phyloP scores from a whole-genome alignment of 306 rosid species.

The Rubus idaeus region DNA sequence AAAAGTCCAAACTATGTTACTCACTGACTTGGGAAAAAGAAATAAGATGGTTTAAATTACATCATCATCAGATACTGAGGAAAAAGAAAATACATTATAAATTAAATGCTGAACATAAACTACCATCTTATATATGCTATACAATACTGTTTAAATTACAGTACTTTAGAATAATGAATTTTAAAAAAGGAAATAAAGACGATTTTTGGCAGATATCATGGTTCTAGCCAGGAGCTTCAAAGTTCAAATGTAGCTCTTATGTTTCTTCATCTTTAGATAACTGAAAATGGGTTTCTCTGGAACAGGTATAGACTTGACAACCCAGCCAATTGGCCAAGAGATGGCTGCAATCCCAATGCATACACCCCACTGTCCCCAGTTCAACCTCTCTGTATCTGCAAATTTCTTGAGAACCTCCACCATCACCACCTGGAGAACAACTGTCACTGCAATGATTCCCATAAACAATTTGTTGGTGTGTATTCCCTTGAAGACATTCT shows the following conservation, averaged over 20 bases:
- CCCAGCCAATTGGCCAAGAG: slow-evolving; percentile 26
- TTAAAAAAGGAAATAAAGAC: too few species aligned
- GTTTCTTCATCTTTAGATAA: slow-evolving; percentile 4
- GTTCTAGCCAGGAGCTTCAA: too few species aligned
- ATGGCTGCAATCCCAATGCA: slow-evolving; percentile 20
- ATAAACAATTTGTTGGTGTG: slow-evolving; percentile 10
- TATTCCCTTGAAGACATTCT: slow-evolving; percentile 12
- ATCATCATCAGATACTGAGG: not conserved
- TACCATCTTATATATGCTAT: not conserved
- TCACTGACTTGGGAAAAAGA: not conserved
- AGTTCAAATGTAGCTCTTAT: not conserved
- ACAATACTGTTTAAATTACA: too few species aligned
- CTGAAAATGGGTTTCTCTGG: slow-evolving; percentile 18
- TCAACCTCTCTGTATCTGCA: slow-evolving; percentile 18
- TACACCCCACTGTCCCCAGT: slow-evolving; percentile 23
- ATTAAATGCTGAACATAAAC: not conserved
- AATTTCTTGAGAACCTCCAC: slow-evolving; percentile 21
- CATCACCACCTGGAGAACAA: slow-evolving; percentile 20
- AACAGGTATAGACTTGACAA: slow-evolving; percentile 25
- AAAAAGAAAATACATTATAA: too few species aligned
- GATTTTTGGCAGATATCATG: too few species aligned
- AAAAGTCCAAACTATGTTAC: not conserved
- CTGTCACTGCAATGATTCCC: slow-evolving; percentile 4
- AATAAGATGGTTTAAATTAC: not conserved
- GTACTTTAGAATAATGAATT: too few species aligned